Percentiles rank a stretch among this genome's conserved stretches.
Evolutionary conservation across 2,329 filamentous ascomycete genomes (phyloP).

Genomic region (Arthrobotrys sinensis): DNA sequence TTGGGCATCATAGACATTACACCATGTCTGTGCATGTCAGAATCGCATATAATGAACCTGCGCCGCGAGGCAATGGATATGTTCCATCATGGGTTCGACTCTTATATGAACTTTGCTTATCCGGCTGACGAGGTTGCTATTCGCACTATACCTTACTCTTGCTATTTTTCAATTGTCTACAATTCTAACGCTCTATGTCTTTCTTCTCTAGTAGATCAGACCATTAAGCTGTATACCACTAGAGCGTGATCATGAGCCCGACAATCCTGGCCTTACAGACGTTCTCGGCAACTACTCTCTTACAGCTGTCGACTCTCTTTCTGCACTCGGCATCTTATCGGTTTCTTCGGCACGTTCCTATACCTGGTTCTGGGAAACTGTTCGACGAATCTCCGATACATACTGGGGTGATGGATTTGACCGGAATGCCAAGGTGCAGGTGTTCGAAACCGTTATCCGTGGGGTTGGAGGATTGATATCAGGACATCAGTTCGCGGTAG

Average conservation of each 20-base stretch:
- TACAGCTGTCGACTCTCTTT: constrained; percentile 94
- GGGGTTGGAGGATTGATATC: constrained; percentile 92
- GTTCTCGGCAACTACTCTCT: constrained; percentile 97
- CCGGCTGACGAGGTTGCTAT: constrained; percentile 55
- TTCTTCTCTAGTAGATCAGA: constrained; percentile 74
- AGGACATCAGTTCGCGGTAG: constrained; percentile 92
- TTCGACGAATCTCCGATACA: constrained; percentile 65
- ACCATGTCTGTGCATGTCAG: constrained; percentile 56
- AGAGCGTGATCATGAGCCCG: constrained; percentile 85
- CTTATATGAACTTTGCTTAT: constrained; percentile 50
- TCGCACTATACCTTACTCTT: background rate
- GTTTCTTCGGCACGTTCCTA: constrained; percentile 72
- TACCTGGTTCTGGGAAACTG: constrained; percentile 75
- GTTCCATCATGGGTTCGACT: constrained; percentile 57
- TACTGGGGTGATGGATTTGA: constrained; percentile 82
- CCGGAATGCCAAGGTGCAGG: constrained; percentile 96
- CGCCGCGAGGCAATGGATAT: constrained; percentile 52
- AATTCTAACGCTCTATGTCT: constrained; percentile 34
- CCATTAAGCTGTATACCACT: constrained; percentile 88
- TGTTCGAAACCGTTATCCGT: constrained; percentile 97
- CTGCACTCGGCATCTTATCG: constrained; percentile 89
- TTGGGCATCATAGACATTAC: constrained; percentile 42
- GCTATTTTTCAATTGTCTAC: background rate
- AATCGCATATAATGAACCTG: constrained; percentile 50
- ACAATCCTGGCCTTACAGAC: constrained; percentile 90